Conservation (phyloP, 2,329 filamentous ascomycete species). For the Sporothrix mexicana region DNA sequence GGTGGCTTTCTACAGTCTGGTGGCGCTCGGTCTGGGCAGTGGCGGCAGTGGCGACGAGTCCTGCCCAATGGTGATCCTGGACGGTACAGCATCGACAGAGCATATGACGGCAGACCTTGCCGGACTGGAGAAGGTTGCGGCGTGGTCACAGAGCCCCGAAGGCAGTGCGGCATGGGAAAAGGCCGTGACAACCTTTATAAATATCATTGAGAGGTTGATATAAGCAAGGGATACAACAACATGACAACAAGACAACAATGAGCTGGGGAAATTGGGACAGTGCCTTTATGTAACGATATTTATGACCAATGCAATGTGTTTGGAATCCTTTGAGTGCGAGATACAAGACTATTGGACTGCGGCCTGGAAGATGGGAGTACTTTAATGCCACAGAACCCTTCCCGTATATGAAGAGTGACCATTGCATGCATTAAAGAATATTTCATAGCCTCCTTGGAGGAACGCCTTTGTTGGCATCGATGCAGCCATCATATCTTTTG, state of each 20-base stretch:
- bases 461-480: not conserved
- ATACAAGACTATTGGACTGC: too few relatives aligned
- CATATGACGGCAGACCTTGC: constrained; percentile 59
- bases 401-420: too few relatives aligned
- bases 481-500: not conserved
- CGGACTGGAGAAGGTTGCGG: constrained; percentile 49
- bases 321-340: too few relatives aligned
- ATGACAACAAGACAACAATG: not conserved
- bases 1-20: constrained; percentile 55
- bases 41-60: constrained; percentile 50
- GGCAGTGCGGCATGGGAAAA: constrained; percentile 29
- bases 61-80: constrained; percentile 35
- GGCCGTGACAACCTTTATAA: constrained; percentile 31
- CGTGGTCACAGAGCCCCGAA: constrained; percentile 44
- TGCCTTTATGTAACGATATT: not conserved
- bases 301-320: not conserved
- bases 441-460: not conserved
- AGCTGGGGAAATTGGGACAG: not conserved
- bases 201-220: not conserved
- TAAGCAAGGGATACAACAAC: too few relatives aligned
- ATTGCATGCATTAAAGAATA: too few relatives aligned
- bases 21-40: constrained; percentile 52
- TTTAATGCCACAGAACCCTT: too few relatives aligned
- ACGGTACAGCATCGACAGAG: constrained; percentile 44
- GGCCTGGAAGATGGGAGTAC: too few relatives aligned